Conservation (phyloP, 2,329 filamentous ascomycete species). For the Fusarium verticillioides region DNA sequence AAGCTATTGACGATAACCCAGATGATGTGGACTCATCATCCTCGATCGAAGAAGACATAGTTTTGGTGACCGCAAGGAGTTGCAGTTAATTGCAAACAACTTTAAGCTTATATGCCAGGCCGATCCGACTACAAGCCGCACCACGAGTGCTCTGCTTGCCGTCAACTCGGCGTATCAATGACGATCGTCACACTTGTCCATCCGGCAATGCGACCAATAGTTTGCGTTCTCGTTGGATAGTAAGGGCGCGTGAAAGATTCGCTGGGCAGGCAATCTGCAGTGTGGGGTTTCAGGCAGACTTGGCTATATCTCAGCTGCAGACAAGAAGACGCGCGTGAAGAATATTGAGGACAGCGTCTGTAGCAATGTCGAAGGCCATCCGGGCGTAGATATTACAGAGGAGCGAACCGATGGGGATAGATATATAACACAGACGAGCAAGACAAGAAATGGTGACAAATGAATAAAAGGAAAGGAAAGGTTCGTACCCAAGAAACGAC, state of each 20-base stretch:
- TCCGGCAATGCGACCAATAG: conserved; percentile 27
- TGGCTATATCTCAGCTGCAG: conserved; percentile 23
- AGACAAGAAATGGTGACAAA: conserved; percentile 22
- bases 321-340: conserved; percentile 16
- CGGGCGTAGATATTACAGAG: conserved; percentile 17
- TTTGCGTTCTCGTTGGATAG: conserved; percentile 3
- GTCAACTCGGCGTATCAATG: conserved; percentile 38
- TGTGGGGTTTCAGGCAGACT: not conserved
- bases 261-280: not conserved
- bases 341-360: conserved; percentile 21
- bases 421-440: conserved; percentile 8
- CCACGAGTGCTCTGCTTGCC: conserved; percentile 31
- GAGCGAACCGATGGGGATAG: conserved; percentile 19
- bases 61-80: conserved; percentile 12
- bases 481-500: conserved; percentile 29
- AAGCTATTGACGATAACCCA: conserved; percentile 15
- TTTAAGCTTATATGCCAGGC: conserved; percentile 15
- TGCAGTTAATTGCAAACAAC: not conserved
- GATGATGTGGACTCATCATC: conserved; percentile 28
- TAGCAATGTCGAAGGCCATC: conserved; percentile 29
- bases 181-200: conserved; percentile 38
- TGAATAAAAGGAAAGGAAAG: conserved; percentile 24
- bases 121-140: conserved; percentile 35
- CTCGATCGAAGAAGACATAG: conserved; percentile 33
- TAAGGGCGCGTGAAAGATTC: not conserved